Evolutionary conservation across 108 stramenopile genomes (phyloP).

Genomic region (Conticribra weissflogii): DNA sequence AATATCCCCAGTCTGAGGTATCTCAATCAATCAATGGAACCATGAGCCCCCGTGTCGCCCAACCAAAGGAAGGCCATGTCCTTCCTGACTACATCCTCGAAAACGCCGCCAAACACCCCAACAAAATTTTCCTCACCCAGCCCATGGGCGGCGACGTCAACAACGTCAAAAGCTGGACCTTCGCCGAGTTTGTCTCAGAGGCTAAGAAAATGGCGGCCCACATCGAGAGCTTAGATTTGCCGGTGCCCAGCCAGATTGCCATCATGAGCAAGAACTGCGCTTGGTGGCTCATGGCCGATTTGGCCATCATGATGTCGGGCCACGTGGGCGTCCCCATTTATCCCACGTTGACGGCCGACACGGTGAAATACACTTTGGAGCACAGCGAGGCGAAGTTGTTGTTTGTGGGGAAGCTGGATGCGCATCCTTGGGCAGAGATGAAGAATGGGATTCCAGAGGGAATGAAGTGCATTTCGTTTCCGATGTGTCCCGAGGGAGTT

Average conservation of each 20-base stretch:
- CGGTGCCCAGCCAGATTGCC: constrained; percentile 60
- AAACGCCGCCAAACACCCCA: constrained; percentile 58
- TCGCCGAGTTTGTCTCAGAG: constrained; percentile 64
- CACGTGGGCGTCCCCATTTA: constrained; percentile 73
- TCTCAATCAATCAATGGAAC: constrained; percentile 4
- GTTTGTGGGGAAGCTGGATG: constrained; percentile 82
- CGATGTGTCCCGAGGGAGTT: constrained; percentile 60
- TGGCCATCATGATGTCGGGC: constrained; percentile 76
- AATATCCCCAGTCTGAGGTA: no score
- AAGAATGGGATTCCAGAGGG: constrained; percentile 68
- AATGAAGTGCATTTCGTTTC: constrained; percentile 64
- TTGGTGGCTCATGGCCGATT: constrained; percentile 82
- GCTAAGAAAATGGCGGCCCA: constrained; percentile 74
- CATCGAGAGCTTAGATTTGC: constrained; percentile 56
- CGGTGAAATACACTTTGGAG: constrained; percentile 69
- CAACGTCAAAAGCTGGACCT: constrained; percentile 56
- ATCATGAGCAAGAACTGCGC: constrained; percentile 81
- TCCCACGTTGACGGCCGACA: constrained; percentile 76
- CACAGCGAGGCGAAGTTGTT: constrained; percentile 77
- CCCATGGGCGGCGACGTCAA: constrained; percentile 65
- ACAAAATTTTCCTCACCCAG: constrained; percentile 66
- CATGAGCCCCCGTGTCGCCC: constrained; percentile 14
- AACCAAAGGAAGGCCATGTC: constrained; percentile 48
- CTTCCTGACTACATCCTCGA: constrained; percentile 70
- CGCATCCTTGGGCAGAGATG: constrained; percentile 74